Base-by-base conservation (phyloP, 2,329 filamentous ascomycete genomes). In the Juglanconis oblonga region DNA sequence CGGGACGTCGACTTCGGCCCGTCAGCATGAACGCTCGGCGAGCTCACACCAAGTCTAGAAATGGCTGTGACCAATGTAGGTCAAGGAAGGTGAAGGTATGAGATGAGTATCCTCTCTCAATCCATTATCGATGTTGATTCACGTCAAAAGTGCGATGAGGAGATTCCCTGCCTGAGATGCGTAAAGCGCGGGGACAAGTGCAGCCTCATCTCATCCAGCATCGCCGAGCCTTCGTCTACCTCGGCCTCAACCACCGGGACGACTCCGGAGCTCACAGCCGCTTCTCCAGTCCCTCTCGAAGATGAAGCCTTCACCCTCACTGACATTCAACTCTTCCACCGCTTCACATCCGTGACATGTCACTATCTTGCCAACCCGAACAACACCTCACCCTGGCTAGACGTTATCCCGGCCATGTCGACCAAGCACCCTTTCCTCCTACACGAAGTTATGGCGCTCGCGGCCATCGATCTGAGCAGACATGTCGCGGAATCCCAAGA, bases 291-390 rank as follows among this genome's bases (percentile, higher is more conserved):
- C 33, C 10, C 48, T 5, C 59, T 57, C 8, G 24, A 17, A 35
- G 35, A 53, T 32, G 63, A 61, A 4, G 47, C 59, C 4, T 70
- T 68, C 51, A 55, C 45, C 29, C 58, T 62, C 32, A 40, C 45
- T 38, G 68, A 70, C 54, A 66, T 69, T 33, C 52, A 61, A 4
- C 61, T 70, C 36, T 69, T 64, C 57, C 66, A 62, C 31, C 66
- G 68, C 50, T 70, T 67, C 55, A 62, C 51, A 59, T 60, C 54
- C 24, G 52, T 58, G 7, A 64, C 63, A 24, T 61, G 65, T 2
- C 24, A 62, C 24, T 62, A 59, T 10, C 65, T 67, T 11, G 63
- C 65, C 13, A 66, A 68, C 55, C 58, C 51, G 17, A 52, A 59
- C 2, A 59, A 62, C 2, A 32, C 57, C 11, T 52, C 55, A 2